Base-by-base conservation (phyloP, 345 rosid species). In the Xanthoceras sorbifolium region DNA sequence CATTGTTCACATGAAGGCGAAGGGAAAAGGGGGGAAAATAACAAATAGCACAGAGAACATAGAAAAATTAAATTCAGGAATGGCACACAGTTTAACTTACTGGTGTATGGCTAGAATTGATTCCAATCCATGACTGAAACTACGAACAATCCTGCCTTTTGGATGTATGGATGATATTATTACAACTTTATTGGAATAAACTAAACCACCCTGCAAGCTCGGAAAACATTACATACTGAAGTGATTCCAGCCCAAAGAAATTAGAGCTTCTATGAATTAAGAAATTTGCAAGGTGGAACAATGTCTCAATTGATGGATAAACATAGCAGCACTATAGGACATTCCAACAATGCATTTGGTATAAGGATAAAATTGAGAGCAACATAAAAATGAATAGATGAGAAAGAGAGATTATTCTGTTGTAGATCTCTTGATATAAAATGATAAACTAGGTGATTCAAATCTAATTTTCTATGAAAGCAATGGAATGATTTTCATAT, bases 131-230 rank as follows among this genome's bases (percentile, higher is more conserved):
- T 86, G 85, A 79, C 84, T 72, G 57, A 86, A 79, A 80, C 78
- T 77, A 64, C 63, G 82, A 74, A 87, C 77, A 46, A 85, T 83
- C 72, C 77, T 84, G 72, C 84, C 83, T 84, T 88, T 89, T 17
- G 92, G 81, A 84, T 85, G 78, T 62, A 85, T 67, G 17, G 93
- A 81, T 48, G 93, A 77, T 83, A 93, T 69, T 31, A 87, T 77
- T 55, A 87, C 72, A 77, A 91, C 94, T 84, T 87, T 90, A 83
- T 93, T 93, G 0, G 97, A 90, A 88, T 90, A 91, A 76, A 93
- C 90, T 63, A 93, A 32, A 67, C 94, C 96, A 75, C 98, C 98
- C 98, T 93, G 90, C 70, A 82, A 76, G 77, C 70, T 73, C 32
- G 23, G 25, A 74, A 69, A 69, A 52, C 64, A 29, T 50, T 34